Evolutionary conservation across 2,329 filamentous ascomycete species (phyloP), one percentile per base, ranked within the genome.

Genomic region (Daldinia sp.): DNA sequence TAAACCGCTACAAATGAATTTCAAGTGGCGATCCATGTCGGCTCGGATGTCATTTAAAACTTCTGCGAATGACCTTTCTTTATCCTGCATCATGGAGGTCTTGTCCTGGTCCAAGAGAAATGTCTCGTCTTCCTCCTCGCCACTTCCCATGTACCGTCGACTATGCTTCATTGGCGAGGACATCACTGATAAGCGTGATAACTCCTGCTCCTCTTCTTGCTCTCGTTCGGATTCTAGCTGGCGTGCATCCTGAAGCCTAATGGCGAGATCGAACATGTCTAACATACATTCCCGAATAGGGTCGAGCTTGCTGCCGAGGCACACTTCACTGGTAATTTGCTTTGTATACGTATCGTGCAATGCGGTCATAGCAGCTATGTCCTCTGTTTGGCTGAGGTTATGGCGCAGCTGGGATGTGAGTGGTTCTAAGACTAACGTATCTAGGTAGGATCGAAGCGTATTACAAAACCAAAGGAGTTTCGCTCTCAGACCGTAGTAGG

Each of bases 311-410:
- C 84, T 81, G 0, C 90, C 89, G 0, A 97, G 85, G 26, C 96
- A 87, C 9, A 92, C 88, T 70, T 93, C 89, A 35, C 89, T 86
- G 63, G 90, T 82, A 10, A 96, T 81, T 1, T 85, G 85, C 50
- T 83, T 84, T 50, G 92, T 81, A 74, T 91, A 95, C 0, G 79
- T 77, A 4, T 86, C 81, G 76, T 97, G 94, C 0, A 90, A 85
- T 1, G 80, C 80, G 28, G 94, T 89, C 92, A 98, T 97, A 28
- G 87, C 87, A 76, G 98, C 93, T 9, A 98, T 88, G 72, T 95
- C 93, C 28, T 86, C 84, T 0, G 93, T 89, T 5, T 82, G 80
- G 13, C 81, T 79, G 58, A 98, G 84, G 0, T 85, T 82, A 2
- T 79, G 77, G 5, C 82, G 81, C 82, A 98, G 86, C 33, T 83